A percentile compares a stretch with the other conserved stretches of the same genome.
These are phyloP conservation scores for Aspergillus cavernicola DNA, from an alignment of 495 filamentous ascomycete genomes.

Conservation along the genomic window DNA sequence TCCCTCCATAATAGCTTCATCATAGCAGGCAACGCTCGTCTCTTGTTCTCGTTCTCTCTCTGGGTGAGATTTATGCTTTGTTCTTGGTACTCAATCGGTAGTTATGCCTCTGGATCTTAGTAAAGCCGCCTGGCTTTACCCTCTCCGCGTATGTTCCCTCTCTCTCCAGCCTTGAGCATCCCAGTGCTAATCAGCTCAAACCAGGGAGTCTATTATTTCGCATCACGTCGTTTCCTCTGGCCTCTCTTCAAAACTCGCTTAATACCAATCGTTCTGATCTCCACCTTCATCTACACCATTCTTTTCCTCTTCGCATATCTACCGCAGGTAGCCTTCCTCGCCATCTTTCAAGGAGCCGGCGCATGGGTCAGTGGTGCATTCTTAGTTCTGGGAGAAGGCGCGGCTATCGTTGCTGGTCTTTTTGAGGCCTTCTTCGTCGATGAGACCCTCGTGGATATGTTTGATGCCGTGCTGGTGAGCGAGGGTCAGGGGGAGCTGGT, in stretches of 20 bases:
- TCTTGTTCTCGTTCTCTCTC: not conserved
- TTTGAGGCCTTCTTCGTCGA: constrained; percentile 70
- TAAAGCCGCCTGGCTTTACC: constrained; percentile 53
- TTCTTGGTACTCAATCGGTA: no score
- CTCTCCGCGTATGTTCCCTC: constrained; percentile 41
- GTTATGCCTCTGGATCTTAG: constrained; percentile 27
- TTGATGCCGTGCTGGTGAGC: constrained; percentile 59
- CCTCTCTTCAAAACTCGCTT: constrained; percentile 58
- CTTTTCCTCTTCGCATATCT: constrained; percentile 61
- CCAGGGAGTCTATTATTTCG: constrained; percentile 59
- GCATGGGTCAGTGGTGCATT: constrained; percentile 64
- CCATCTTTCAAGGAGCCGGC: constrained; percentile 55
- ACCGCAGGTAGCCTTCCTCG: constrained; percentile 60
- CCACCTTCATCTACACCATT: constrained; percentile 55
- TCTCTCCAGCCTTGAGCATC: not conserved
- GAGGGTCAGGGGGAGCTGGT: constrained; percentile 58
- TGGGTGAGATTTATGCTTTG: no score
- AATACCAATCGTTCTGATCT: constrained; percentile 55
- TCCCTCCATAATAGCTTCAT: not conserved
- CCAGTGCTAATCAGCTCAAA: not conserved
- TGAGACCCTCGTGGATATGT: constrained; percentile 64
- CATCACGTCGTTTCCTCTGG: constrained; percentile 58
- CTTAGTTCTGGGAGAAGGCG: constrained; percentile 63
- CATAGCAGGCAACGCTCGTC: constrained; percentile 8
- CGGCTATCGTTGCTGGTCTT: constrained; percentile 55